Conservation (phyloP, 805 yeast species). For the Kuraishia ogatae region DNA sequence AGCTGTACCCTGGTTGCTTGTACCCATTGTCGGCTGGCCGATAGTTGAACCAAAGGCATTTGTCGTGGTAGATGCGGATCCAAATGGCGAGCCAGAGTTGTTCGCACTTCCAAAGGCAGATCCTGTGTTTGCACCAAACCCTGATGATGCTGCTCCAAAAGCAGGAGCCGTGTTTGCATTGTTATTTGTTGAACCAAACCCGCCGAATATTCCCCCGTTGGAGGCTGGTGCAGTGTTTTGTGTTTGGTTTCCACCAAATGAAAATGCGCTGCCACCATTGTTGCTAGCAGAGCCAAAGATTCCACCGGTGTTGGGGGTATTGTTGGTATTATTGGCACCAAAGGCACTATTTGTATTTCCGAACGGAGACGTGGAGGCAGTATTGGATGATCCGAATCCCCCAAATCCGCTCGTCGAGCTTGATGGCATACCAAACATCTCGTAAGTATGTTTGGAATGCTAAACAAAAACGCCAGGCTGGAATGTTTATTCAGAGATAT, state of each 20-base stretch:
- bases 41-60: conserved; percentile 13
- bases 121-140: conserved; percentile 34
- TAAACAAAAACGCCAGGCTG: neutral
- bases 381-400: conserved; percentile 26
- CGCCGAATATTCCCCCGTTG: neutral
- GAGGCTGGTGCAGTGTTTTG: neutral
- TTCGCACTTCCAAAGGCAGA: conserved; percentile 29
- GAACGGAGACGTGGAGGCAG: conserved; percentile 6
- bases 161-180: conserved; percentile 17
- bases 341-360: conserved; percentile 17
- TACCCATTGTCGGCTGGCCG: conserved; percentile 11
- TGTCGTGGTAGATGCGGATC: conserved; percentile 12
- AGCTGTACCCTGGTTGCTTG: conserved; percentile 3
- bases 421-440: conserved; percentile 39
- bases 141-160: conserved; percentile 21
- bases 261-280: conserved; percentile 4
- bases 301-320: conserved; percentile 19
- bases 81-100: conserved; percentile 32
- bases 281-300: conserved; percentile 23
- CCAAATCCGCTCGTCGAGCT: conserved; percentile 40
- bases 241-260: conserved; percentile 5
- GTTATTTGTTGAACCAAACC: conserved; percentile 19
- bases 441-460: neutral
- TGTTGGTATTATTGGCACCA: conserved; percentile 16
- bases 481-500: too few relatives aligned